Conservation (phyloP, 2,329 filamentous ascomycete genomes). For the Paraphaeosphaeria minitans region DNA sequence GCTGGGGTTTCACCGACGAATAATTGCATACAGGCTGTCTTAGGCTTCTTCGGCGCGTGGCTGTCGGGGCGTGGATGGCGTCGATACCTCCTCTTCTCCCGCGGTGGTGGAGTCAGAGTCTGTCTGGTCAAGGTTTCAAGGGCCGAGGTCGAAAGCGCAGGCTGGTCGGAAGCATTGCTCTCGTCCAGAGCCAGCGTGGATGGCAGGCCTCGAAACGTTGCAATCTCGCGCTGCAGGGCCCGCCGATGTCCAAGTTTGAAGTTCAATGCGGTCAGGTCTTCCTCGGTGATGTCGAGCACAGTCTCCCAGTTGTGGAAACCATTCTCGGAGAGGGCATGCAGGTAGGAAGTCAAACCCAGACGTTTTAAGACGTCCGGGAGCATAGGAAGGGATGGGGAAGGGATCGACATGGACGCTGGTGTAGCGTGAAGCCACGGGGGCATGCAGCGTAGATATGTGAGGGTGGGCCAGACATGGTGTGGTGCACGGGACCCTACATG, state of each 20-base stretch:
- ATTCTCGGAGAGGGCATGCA: constrained; percentile 37
- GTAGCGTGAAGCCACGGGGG: constrained; percentile 7
- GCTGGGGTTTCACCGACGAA: background rate
- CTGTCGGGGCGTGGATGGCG: constrained; percentile 44
- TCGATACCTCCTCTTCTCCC: constrained; percentile 46
- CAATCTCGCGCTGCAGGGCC: constrained; percentile 47
- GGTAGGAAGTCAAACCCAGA: constrained; percentile 37
- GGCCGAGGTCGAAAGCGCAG: constrained; percentile 36
- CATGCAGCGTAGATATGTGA: constrained; percentile 1
- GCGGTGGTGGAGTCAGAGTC: constrained; percentile 26
- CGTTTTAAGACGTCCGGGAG: constrained; percentile 39
- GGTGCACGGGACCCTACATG: constrained; percentile 6
- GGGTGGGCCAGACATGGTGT: constrained; percentile 1
- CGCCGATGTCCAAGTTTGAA: constrained; percentile 50
- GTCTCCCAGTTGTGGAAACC: constrained; percentile 47
- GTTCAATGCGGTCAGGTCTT: constrained; percentile 42
- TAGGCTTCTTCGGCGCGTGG: constrained; percentile 48
- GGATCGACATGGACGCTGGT: constrained; percentile 28
- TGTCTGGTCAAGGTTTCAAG: constrained; percentile 34
- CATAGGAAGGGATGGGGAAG: constrained; percentile 20
- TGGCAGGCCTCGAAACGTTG: constrained; percentile 41
- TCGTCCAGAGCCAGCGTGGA: constrained; percentile 35
- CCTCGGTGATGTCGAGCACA: constrained; percentile 49
- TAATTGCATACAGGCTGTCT: constrained; percentile 44
- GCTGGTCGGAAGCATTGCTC: constrained; percentile 20